Conservation (phyloP, 306 rosid species). For the Calophaca sinica region DNA sequence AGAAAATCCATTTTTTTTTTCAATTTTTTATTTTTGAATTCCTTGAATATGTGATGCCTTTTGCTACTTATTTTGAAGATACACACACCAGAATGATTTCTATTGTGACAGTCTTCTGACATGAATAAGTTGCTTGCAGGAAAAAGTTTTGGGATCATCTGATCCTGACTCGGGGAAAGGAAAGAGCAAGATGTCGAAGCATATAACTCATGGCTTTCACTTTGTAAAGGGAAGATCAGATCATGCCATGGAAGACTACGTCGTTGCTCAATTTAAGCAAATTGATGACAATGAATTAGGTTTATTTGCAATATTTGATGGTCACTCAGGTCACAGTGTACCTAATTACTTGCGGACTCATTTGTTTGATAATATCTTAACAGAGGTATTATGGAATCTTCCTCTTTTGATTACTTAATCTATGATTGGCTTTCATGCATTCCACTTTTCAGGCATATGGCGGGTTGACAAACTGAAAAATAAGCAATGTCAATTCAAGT, state of each 20-base stretch:
- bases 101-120: slow-evolving; percentile 8
- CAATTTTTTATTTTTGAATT: too few species aligned
- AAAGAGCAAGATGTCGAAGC: slow-evolving; percentile 90
- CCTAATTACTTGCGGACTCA: slow-evolving; percentile 75
- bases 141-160: slow-evolving; percentile 75
- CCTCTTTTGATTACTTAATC: not conserved
- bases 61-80: not conserved
- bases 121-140: slow-evolving; percentile 60
- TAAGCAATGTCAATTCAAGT: slow-evolving; percentile 10
- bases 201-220: slow-evolving; percentile 84
- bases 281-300: slow-evolving; percentile 82
- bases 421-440: not conserved
- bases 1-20: not conserved
- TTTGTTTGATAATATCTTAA: slow-evolving; percentile 80
- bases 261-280: slow-evolving; percentile 83
- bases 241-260: slow-evolving; percentile 92
- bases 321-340: slow-evolving; percentile 84
- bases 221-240: slow-evolving; percentile 82
- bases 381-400: slow-evolving; percentile 63
- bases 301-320: slow-evolving; percentile 93
- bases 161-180: slow-evolving; percentile 97
- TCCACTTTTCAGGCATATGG: not conserved
- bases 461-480: slow-evolving; percentile 16
- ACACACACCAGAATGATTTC: not conserved
- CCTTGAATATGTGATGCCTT: too few species aligned